Conservation (phyloP, 1,139 yeast genomes). For the Yamadazyma sp. region DNA sequence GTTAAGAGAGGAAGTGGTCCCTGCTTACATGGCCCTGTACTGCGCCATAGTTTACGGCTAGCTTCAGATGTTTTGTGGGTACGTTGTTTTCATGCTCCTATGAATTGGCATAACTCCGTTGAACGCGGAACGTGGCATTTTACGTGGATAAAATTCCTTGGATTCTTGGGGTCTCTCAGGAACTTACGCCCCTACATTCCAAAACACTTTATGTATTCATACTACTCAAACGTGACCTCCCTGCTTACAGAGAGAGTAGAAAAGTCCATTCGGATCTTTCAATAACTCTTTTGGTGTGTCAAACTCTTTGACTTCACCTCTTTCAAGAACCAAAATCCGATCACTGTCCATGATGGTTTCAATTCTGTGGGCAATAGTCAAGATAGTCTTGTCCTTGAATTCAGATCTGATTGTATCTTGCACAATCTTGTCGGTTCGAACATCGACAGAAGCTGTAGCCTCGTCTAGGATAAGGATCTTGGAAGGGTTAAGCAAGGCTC, state of each 20-base stretch:
- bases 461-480: conserved; percentile 36
- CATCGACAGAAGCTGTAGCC: conserved; percentile 42
- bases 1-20: no score
- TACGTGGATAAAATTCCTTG: no score
- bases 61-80: no score
- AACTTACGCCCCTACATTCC: no score
- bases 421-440: conserved; percentile 36
- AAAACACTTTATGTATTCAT: no score
- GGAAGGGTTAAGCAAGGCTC: conserved; percentile 35
- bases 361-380: conserved; percentile 39
- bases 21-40: no score
- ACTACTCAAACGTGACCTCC: conserved; percentile 1
- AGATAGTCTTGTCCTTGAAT: conserved; percentile 33
- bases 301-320: conserved; percentile 33
- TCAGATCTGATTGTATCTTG: conserved; percentile 34
- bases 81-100: no score
- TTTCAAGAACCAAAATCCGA: conserved; percentile 31
- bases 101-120: no score
- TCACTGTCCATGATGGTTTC: conserved; percentile 40
- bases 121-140: no score
- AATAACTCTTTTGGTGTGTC: conserved; percentile 26
- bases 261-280: conserved; percentile 8
- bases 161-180: no score
- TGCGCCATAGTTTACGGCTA: no score
- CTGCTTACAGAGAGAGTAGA: conserved; percentile 4